Base-by-base conservation (phyloP, 495 filamentous ascomycete genomes). In the Schizothecium vesticola region DNA sequence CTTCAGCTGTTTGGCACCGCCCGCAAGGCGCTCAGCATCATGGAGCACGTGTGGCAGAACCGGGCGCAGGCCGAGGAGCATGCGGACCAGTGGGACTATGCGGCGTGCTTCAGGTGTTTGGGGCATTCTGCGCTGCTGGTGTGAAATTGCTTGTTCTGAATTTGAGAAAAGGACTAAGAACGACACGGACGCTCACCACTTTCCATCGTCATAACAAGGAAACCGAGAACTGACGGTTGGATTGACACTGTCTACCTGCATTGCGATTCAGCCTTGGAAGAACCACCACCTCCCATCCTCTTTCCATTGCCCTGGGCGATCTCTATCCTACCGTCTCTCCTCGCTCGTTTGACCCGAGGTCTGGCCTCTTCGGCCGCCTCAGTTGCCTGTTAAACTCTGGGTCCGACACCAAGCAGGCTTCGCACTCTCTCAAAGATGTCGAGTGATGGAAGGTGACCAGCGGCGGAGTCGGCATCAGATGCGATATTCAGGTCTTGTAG, bases 11-110 rank as follows among this genome's bases (percentile, higher is more conserved):
- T 86, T 70, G 83, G 83, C 21, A 78, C 83, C 3, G 64, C 81
- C 56, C 75, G 66, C 56, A 83, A 84, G 69, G 81, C 82, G n/a
- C 70, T 85, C 59, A 76, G 78, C 22, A 81, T 86, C 57, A 82
- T 86, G 81, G 78, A 83, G 65, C 73, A 76, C 24, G 85, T 84
- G 26, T 86, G 85, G 85, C 66, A 71, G 1, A 73, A 71, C 19
- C 77, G 81, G 3, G 72, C 77, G 9, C 64, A 73, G 57, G 73
- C 78, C 13, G 72, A 75, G 56, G 70, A 59, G 29, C 69, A 77
- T 67, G 56, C 68, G 31, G 74, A 75, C 23, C 73, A 63, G 31
- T 79, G 77, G 69, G 82, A 85, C 60, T 58, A 83, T 1, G 77
- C 79, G 9, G 70, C 70, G 1, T 83, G 79, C 61, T 79, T 85